Conservation (phyloP, 2,329 filamentous ascomycete genomes). For the Amesomyces nigricolor region DNA sequence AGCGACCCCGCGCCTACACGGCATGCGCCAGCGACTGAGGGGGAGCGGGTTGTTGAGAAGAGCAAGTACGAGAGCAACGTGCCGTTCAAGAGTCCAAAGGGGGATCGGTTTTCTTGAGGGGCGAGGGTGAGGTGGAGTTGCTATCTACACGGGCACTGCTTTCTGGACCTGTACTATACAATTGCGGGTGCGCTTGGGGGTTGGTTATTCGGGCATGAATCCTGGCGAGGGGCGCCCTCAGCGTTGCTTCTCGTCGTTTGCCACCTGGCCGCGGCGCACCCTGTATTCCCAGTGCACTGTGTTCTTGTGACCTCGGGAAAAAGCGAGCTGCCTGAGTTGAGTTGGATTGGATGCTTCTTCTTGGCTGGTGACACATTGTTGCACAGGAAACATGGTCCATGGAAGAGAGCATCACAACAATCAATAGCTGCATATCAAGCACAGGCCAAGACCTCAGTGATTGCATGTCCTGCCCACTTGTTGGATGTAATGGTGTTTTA, state of each 20-base stretch:
- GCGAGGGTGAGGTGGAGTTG: neutral
- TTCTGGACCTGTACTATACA: neutral
- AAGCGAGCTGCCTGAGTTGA: neutral
- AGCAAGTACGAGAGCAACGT: slow-evolving; percentile 81
- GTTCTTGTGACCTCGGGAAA: neutral
- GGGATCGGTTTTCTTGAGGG: slow-evolving; percentile 71
- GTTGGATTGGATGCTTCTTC: neutral
- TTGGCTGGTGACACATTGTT: too few species aligned
- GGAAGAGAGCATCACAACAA: neutral
- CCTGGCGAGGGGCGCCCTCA: neutral
- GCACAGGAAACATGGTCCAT: too few species aligned
- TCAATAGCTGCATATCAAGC: neutral
- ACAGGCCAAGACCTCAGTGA: neutral
- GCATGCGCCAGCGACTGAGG: slow-evolving; percentile 69
- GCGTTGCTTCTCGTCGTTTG: too few species aligned
- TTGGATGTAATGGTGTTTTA: too few species aligned
- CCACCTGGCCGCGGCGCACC: neutral
- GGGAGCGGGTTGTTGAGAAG: slow-evolving; percentile 64
- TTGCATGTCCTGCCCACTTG: neutral
- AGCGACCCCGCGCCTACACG: slow-evolving; percentile 79
- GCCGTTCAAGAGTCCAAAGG: slow-evolving; percentile 73
- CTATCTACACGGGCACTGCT: neutral
- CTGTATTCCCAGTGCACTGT: neutral
- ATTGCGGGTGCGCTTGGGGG: neutral
- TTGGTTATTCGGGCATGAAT: neutral